Evolutionary conservation across 768 basidiomycete genomes (phyloP).

Genomic region (Austroboletus eburneus): DNA sequence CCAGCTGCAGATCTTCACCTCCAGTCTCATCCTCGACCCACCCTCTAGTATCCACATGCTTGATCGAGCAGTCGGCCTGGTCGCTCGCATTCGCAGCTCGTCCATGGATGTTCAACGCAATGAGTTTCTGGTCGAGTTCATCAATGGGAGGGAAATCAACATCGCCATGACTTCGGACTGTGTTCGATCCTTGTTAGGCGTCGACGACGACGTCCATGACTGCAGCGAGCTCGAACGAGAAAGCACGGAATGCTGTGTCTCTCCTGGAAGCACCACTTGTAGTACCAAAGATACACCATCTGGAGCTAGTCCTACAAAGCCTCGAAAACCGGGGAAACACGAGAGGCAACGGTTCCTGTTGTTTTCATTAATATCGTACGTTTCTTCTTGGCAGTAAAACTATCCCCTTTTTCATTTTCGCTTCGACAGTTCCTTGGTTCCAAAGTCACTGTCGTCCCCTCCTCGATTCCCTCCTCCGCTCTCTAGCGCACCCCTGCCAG

Average conservation of each 20-base stretch:
- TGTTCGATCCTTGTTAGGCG: conserved; percentile 42
- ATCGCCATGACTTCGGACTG: conserved; percentile 44
- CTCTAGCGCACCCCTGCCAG: conserved; percentile 27
- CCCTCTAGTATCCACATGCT: conserved; percentile 53
- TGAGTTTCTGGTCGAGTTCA: no score
- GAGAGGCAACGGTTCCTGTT: conserved; percentile 69
- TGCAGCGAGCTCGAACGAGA: conserved; percentile 39
- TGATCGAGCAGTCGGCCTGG: conserved; percentile 56
- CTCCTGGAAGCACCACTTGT: no score
- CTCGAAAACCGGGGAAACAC: no score
- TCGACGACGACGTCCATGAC: conserved; percentile 50
- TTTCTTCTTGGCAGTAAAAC: neutral
- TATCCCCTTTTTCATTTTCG: no score
- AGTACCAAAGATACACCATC: no score
- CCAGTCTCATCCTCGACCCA: conserved; percentile 46
- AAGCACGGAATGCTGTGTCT: no score
- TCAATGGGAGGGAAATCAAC: conserved; percentile 42
- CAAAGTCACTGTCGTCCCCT: conserved; percentile 30
- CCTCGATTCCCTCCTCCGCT: conserved; percentile 17
- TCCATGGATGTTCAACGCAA: conserved; percentile 52
- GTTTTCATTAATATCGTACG: conserved; percentile 62
- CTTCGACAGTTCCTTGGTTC: no score
- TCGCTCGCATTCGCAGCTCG: conserved; percentile 54
- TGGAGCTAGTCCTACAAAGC: no score
- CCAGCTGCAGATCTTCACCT: conserved; percentile 47